Percentiles rank a stretch among this genome's conserved stretches.
Conservation (phyloP, 2,329 filamentous ascomycete species). For the Trichoderma sp. region DNA sequence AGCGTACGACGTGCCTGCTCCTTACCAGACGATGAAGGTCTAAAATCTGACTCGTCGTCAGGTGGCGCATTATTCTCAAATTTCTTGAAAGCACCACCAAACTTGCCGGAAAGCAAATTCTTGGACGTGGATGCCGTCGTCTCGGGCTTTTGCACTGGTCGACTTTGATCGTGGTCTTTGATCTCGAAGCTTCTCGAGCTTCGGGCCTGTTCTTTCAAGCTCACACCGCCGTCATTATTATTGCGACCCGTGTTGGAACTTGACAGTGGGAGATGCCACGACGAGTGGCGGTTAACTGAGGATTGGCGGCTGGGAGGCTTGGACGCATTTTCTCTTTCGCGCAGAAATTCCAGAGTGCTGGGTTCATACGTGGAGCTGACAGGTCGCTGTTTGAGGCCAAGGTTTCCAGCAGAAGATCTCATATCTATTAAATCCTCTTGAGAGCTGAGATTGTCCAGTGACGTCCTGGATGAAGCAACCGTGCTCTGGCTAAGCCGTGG, state of each 20-base stretch:
- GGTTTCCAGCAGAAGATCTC: conserved; percentile 36
- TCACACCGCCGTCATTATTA: conserved; percentile 34
- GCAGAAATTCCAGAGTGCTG: conserved; percentile 74
- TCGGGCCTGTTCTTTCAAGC: conserved; percentile 76
- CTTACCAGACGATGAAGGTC: conserved; percentile 56
- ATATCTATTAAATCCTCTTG: conserved; percentile 33
- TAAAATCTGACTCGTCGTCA: conserved; percentile 34
- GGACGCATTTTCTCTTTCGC: conserved; percentile 69
- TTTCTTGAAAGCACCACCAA: conserved; percentile 90
- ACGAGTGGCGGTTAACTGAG: conserved; percentile 30
- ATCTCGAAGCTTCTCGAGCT: conserved; percentile 69
- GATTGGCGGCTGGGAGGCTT: conserved; percentile 43
- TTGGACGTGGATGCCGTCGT: conserved; percentile 75
- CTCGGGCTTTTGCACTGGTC: conserved; percentile 69
- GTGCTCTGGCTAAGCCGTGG: conserved; percentile 32
- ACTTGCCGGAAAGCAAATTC: conserved; percentile 81
- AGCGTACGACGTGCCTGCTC: conserved; percentile 55
- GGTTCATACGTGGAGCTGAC: conserved; percentile 82
- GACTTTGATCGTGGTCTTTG: conserved; percentile 55
- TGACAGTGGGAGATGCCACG: conserved; percentile 45
- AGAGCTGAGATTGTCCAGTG: conserved; percentile 34
- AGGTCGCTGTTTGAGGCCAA: conserved; percentile 65
- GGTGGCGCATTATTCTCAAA: conserved; percentile 68
- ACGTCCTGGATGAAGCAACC: conserved; percentile 28
- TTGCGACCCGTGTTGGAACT: conserved; percentile 43